phyloP scores from a whole-genome alignment of 805 yeast species.

The Candida easanensis region DNA sequence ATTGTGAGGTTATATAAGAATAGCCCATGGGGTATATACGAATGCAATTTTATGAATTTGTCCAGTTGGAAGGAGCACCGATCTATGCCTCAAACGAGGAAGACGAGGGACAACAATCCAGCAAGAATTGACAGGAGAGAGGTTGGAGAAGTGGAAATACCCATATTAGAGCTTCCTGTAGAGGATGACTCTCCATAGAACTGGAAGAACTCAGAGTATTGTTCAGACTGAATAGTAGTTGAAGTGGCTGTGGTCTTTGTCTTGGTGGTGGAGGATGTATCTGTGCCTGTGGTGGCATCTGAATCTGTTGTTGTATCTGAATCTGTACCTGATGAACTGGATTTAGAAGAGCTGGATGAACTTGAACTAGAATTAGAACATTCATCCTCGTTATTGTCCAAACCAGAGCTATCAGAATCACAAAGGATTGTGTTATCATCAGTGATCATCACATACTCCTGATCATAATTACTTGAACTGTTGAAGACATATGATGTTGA shows the following conservation, averaged over 20 bases:
- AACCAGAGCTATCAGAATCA: constrained; percentile 61
- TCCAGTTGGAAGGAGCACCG: too few species aligned
- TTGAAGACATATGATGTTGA: constrained; percentile 53
- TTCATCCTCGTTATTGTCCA: constrained; percentile 44
- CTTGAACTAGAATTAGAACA: constrained; percentile 18
- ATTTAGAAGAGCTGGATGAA: constrained; percentile 13
- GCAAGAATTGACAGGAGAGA: background rate
- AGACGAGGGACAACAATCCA: background rate
- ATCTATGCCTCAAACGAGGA: background rate
- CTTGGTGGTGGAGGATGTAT: constrained; percentile 3
- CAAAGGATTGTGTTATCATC: constrained; percentile 61
- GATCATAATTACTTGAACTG: constrained; percentile 43
- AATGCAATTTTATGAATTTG: too few species aligned
- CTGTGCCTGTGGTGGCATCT: background rate
- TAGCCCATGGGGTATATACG: too few species aligned
- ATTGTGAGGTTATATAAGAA: too few species aligned
- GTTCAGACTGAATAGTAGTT: constrained; percentile 3
- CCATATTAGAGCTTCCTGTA: constrained; percentile 1
- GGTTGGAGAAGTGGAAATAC: background rate
- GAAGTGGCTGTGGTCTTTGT: constrained; percentile 8
- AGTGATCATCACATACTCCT: constrained; percentile 55
- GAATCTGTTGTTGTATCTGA: background rate
- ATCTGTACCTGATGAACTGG: constrained; percentile 14
- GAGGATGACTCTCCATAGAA: background rate
- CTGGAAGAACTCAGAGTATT: constrained; percentile 3